phyloP scores from a whole-genome alignment of 805 yeast species.

The Priceomyces carsonii region DNA sequence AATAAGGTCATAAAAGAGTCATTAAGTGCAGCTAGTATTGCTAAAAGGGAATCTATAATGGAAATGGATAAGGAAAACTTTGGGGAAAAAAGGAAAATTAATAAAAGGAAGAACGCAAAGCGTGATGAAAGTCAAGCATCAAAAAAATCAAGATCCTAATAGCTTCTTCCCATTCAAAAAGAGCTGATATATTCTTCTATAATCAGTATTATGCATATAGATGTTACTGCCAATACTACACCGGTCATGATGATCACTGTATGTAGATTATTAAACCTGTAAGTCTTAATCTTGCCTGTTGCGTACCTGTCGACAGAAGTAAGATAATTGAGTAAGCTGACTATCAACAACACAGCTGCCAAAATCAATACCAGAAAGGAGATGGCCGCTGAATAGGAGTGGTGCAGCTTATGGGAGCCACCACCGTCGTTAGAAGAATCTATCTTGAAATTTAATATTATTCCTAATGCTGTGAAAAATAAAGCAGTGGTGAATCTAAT shows the following conservation, averaged over 20 bases:
- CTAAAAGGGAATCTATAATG: conserved; percentile 87
- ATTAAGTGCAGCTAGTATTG: conserved; percentile 68
- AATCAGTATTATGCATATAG: conserved; percentile 31
- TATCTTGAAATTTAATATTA: conserved; percentile 45
- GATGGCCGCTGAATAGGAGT: conserved; percentile 27
- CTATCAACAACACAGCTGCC: conserved; percentile 36
- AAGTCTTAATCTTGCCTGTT: conserved; percentile 38
- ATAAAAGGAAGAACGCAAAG: conserved; percentile 41
- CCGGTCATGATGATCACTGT: conserved; percentile 33
- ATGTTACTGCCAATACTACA: conserved; percentile 36
- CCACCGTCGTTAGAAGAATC: conserved; percentile 27
- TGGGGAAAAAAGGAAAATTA: conserved; percentile 67
- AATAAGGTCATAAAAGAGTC: conserved; percentile 73
- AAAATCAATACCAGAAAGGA: conserved; percentile 38
- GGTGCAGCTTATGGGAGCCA: no score
- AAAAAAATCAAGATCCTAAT: no score
- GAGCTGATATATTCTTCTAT: conserved; percentile 15
- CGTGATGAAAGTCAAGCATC: conserved; percentile 6
- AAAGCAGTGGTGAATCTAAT: conserved; percentile 47
- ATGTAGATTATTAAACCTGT: conserved; percentile 30
- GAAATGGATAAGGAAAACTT: conserved; percentile 91
- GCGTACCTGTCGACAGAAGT: conserved; percentile 47
- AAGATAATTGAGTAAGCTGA: conserved; percentile 44
- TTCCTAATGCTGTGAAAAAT: conserved; percentile 48
- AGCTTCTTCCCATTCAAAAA: no score